These are phyloP conservation scores for Mercurialis annua DNA, from an alignment of 345 rosid species.

Conservation along the genomic window DNA sequence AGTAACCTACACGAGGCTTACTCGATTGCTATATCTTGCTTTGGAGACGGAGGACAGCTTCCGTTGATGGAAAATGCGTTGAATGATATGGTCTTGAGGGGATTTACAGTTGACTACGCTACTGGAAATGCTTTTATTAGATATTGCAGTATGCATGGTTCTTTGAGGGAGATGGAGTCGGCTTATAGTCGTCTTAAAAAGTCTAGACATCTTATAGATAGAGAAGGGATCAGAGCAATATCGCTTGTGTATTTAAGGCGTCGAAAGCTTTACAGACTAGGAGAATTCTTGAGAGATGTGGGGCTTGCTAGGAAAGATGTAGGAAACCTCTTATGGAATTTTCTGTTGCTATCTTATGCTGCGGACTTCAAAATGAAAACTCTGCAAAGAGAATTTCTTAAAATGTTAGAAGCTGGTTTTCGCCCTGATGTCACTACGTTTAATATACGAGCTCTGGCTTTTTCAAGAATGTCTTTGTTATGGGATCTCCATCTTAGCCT, in stretches of 20 bases:
- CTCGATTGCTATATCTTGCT: slow-evolving; percentile 53
- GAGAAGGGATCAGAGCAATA: slow-evolving; percentile 58
- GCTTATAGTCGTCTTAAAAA: slow-evolving; percentile 55
- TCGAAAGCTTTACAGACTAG: slow-evolving; percentile 47
- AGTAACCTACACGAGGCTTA: slow-evolving; percentile 34
- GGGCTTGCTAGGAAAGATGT: slow-evolving; percentile 63
- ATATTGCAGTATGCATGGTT: slow-evolving; percentile 51
- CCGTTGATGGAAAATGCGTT: slow-evolving; percentile 54
- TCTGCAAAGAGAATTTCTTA: slow-evolving; percentile 70
- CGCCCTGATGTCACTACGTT: slow-evolving; percentile 73
- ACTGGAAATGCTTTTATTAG: slow-evolving; percentile 50
- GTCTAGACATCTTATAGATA: slow-evolving; percentile 47
- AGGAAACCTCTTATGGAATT: slow-evolving; percentile 75
- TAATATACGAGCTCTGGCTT: slow-evolving; percentile 68
- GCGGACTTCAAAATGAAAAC: slow-evolving; percentile 86
- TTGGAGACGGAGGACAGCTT: slow-evolving; percentile 59
- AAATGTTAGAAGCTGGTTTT: slow-evolving; percentile 60
- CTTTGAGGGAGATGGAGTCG: slow-evolving; percentile 55
- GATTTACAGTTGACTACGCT: slow-evolving; percentile 39
- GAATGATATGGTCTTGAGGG: slow-evolving; percentile 43
- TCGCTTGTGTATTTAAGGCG: slow-evolving; percentile 45
- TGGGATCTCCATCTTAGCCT: slow-evolving; percentile 91
- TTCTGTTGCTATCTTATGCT: slow-evolving; percentile 67
- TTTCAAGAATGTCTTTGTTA: slow-evolving; percentile 71
- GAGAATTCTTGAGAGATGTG: slow-evolving; percentile 56